Percentiles rank a stretch among this genome's conserved stretches.
These are phyloP conservation scores for Pythium dissotocum DNA, from an alignment of 352 stramenopile genomes.

Conservation along the genomic window DNA sequence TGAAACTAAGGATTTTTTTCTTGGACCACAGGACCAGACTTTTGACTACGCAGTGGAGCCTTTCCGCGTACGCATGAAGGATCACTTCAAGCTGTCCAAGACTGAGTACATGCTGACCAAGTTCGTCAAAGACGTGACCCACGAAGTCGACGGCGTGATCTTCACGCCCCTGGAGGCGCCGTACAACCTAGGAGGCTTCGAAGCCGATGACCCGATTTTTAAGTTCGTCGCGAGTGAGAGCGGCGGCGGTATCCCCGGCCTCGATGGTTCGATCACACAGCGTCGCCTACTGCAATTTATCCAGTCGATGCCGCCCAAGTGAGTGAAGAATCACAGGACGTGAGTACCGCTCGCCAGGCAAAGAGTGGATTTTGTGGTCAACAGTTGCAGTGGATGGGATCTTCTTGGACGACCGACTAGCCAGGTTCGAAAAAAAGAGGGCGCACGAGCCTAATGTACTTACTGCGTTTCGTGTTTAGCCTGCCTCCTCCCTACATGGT, in stretches of 20 bases:
- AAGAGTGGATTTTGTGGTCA: conserved; percentile 28
- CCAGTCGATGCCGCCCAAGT: conserved; percentile 54
- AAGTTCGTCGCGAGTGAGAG: conserved; percentile 87
- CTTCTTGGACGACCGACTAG: background rate
- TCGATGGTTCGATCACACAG: conserved; percentile 84
- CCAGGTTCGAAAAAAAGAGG: conserved; percentile 13
- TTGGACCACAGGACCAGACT: conserved; percentile 49
- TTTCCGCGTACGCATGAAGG: conserved; percentile 89
- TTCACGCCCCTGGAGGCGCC: conserved; percentile 82
- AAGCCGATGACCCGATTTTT: conserved; percentile 84
- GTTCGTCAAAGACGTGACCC: conserved; percentile 85
- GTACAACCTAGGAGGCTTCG: conserved; percentile 86
- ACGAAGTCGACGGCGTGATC: conserved; percentile 86
- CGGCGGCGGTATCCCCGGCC: conserved; percentile 69
- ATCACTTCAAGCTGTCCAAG: conserved; percentile 86
- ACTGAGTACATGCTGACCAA: conserved; percentile 86
- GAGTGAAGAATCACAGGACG: conserved; percentile 29
- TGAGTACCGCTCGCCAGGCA: background rate
- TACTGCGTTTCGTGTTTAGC: conserved; percentile 22
- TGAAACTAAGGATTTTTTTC: background rate
- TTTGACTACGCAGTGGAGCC: conserved; percentile 82
- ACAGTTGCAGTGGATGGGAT: background rate
- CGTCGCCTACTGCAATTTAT: conserved; percentile 80
- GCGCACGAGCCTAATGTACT: conserved; percentile 24
- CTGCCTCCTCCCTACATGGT: conserved; percentile 21